Base-by-base conservation (phyloP, 2,329 filamentous ascomycete genomes). In the Alternaria sp. region DNA sequence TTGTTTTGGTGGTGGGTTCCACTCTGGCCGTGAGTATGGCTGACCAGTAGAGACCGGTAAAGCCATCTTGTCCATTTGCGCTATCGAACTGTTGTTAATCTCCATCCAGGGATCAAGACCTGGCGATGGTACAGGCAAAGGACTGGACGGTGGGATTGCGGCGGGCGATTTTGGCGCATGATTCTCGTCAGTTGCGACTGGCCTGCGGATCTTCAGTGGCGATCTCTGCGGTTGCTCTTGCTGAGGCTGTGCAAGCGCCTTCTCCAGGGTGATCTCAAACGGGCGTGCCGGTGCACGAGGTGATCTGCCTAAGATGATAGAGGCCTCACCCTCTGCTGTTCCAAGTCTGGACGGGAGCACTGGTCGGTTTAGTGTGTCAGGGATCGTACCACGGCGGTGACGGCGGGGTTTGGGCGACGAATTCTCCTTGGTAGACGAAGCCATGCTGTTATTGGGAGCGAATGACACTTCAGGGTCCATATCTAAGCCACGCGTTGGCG, bases 41-140 rank as follows among this genome's bases (percentile, higher is more conserved):
- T 70, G 61, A 8, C 72, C 77, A 11, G 64, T 71, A 13, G 72
- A 71, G 13, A 75, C 71, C 3, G 77, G 77, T 54, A 80, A 51
- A 3, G 76, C 75, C 71, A 78, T 74, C 54, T 70, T 74, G 57
- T 80, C 76, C 52, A 75, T 66, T 17, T 69, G 68, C 5, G 67
- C 70, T 57, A 75, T 69, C 8, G 74, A 72, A 47, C 71, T 77
- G 19, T 74, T 66, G 40, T 77, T 63, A n/a, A 74, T 61, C 6
- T 71, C 66, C 66, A 77, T 66, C 77, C 77, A 80, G 4, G 72
- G 74, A 59, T 80, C 74, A 13, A 54, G 30, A 17, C 57, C 57
- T 6, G 76, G 73, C 1, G 77, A 79, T 11, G 73, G 71, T 62
- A 72, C 66, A 3, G 75, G 75, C 19, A 79, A 65, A 13, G 76